Evolutionary conservation across 2,329 filamentous ascomycete genomes (phyloP).

Genomic region (Ceratocystis ficicola): DNA sequence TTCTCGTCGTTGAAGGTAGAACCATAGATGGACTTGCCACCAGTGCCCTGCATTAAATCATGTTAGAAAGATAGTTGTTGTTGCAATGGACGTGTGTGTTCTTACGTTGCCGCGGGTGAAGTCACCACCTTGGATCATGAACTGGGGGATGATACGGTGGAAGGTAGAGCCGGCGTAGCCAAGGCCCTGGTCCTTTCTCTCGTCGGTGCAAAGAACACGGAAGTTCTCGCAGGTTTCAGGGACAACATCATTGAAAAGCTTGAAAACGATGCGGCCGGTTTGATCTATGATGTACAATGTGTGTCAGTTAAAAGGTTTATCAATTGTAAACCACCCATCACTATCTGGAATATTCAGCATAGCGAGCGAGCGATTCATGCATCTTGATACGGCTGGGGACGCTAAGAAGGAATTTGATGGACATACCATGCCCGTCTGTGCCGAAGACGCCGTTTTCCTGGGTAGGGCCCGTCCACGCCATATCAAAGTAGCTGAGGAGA

Average conservation of each 20-base stretch:
- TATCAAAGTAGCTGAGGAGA: conserved; percentile 52
- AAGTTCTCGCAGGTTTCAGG: conserved; percentile 85
- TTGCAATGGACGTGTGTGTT: conserved; percentile 22
- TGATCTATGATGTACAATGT: conserved; percentile 42
- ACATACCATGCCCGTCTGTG: conserved; percentile 47
- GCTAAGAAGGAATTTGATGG: conserved; percentile 19
- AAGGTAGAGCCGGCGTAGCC: conserved; percentile 75
- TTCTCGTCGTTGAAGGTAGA: conserved; percentile 93
- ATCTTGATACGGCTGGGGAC: neutral
- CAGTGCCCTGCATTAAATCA: conserved; percentile 53
- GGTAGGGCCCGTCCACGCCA: conserved; percentile 60
- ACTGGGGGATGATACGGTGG: conserved; percentile 85
- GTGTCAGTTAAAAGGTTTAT: conserved; percentile 5
- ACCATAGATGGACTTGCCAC: conserved; percentile 88
- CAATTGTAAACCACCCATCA: neutral
- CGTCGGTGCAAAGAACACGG: conserved; percentile 65
- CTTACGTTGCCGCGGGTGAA: conserved; percentile 85
- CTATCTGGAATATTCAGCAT: too few species aligned
- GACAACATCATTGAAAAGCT: conserved; percentile 72
- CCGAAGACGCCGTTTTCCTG: conserved; percentile 49
- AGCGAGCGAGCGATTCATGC: neutral
- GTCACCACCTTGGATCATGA: conserved; percentile 96
- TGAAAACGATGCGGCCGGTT: conserved; percentile 72
- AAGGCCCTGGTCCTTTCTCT: conserved; percentile 67
- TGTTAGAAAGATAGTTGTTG: conserved; percentile 7